Evolutionary conservation across 495 filamentous ascomycete genomes (phyloP), one percentile per base, ranked within the genome.

Genomic region (Beverwykella pulmonaria): DNA sequence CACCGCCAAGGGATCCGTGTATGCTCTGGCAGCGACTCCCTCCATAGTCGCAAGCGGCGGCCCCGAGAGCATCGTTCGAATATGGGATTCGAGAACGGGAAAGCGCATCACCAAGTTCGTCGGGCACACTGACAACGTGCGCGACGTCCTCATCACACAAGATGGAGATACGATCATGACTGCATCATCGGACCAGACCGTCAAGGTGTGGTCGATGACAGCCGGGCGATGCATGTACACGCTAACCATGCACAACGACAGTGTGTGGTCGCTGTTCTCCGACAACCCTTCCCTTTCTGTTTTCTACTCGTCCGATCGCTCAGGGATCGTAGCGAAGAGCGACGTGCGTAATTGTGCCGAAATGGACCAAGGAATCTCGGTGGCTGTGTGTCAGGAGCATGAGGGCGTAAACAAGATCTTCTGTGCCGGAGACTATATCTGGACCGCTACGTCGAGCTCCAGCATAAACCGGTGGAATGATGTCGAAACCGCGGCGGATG

Each of bases 161-260:
- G 85, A 89, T 59, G 92, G 91, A 9, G 92, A 96, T 75, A 93
- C 87, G 32, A 90, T 98, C 53, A 86, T 98, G 85, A 96, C 92
- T 0, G 95, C 92, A 2, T 97, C 92, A 53, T 95, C 94, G 1
- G 94, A 98, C 75, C 92, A 94, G 75, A 97, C 94, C 0, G 88
- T 98, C 78, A 98, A 98, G 77, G 86, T 98, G 23, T 98, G 94
- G 94, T 97, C 92, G 53, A 84, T 97, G 50, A 92, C 91, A 1
- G 93, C 92, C 12, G 94, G 93, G 36, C 84, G 94, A 63, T 98
- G 94, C 81, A 91, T 97, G 88, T 90, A 97, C 77, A 98, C 95
- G 4, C 82, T 98, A 58, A 97, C 92, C 17, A 98, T 98, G 94
- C 94, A 98, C 75, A 96, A 94, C 74, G 92, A 95, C 71, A 97